Base-by-base conservation (phyloP, 208 protist species). In the Leishmania major region DNA sequence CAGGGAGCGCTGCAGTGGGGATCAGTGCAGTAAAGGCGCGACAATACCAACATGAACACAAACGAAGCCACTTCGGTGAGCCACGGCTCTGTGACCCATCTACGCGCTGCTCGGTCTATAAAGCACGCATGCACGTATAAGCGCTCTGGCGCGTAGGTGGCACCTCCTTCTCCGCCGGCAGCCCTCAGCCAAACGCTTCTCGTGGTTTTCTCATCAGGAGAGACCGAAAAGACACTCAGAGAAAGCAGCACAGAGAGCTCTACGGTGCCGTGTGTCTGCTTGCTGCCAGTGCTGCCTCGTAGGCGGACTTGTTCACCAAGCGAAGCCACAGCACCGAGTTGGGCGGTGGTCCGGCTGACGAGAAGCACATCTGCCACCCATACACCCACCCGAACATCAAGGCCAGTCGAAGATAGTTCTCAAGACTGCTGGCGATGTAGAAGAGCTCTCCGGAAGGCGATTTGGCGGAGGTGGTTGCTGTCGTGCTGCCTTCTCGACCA, bases 341-440 rank as follows among this genome's bases (percentile, higher is more conserved):
- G 19, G 59, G 43, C 45, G 89, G 92, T 49, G 89, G 86, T 40
- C 90, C 89, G 25, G 67, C 67, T 0, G 89, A 77, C 2, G 85
- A 82, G 83, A 94, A 95, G 81, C 90, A 93, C 72, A 93, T 80
- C 82, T 95, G 92, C 92, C 92, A 95, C 11, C 92, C 92, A 81
- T 95, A 95, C 25, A 95, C 83, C 92, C 92, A 95, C 11, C 88
- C 88, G 75, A 94, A 91, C 60, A 88, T 78, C 37, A 87, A 81
- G 43, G 86, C 90, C 19, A 95, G 82, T 31, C 92, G 89, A 31
- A 92, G 73, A 80, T 95, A 95, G 79, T 93, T 90, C 70, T 89
- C 84, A 47, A 95, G 19, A 51, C 75, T 84, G 51, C 66, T 66
- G 13, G 92, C 81, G 82, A 95, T 89, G 71, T 89, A 93, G 77